A percentile compares a stretch with the other conserved stretches of the same genome.
phyloP scores from a whole-genome alignment of 441 rosid genomes.

The California macrophylla region DNA sequence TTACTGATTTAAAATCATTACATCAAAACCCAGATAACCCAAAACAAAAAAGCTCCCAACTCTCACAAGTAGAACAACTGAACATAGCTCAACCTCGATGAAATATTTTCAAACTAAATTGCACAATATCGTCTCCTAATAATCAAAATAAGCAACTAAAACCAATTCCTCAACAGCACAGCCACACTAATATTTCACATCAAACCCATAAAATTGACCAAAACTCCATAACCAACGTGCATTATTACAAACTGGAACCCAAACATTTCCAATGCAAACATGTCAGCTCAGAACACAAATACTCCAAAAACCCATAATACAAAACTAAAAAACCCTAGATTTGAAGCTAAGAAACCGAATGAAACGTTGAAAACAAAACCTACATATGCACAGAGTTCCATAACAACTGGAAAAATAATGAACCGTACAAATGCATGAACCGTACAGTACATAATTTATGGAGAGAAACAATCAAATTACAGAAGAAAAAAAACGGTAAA shows the following conservation, averaged over 20 bases:
- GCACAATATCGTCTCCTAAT: neutral
- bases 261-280: neutral
- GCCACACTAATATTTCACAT: neutral
- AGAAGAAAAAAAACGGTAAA: neutral
- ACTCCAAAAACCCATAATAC: conserved; percentile 6
- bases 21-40: conserved; percentile 4
- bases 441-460: neutral
- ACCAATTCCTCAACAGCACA: neutral
- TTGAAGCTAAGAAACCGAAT: conserved; percentile 14
- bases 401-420: too few relatives aligned
- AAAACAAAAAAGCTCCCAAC: neutral
- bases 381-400: conserved; percentile 11
- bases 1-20: neutral
- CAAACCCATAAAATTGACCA: neutral
- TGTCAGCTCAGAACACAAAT: neutral
- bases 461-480: neutral
- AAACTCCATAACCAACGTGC: conserved; percentile 2
- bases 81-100: neutral
- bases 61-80: neutral
- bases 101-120: neutral
- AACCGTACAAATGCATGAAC: neutral
- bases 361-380: conserved; percentile 23
- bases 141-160: neutral
- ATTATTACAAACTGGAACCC: neutral
- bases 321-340: conserved; percentile 23